phyloP scores from a whole-genome alignment of 495 filamentous ascomycete species.

The Parmelia sp. region DNA sequence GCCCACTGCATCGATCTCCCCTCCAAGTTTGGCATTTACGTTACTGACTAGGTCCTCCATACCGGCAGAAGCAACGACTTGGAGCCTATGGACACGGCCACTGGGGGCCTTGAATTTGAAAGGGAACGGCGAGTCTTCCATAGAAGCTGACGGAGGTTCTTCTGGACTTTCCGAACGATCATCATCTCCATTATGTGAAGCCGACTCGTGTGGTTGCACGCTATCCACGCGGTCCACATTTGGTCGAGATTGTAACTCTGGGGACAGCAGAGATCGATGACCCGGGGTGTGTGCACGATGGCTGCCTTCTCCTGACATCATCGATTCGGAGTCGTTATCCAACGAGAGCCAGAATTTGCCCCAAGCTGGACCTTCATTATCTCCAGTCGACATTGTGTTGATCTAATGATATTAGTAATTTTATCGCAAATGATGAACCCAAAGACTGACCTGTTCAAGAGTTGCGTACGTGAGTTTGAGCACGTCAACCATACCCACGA shows the following conservation, averaged over 20 bases:
- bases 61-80: constrained; percentile 72
- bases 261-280: constrained; percentile 66
- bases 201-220: constrained; percentile 86
- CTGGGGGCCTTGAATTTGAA: constrained; percentile 99
- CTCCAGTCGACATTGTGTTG: constrained; percentile 67
- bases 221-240: constrained; percentile 65
- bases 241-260: constrained; percentile 55
- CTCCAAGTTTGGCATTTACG: constrained; percentile 79
- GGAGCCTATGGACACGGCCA: constrained; percentile 87
- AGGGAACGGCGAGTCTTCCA: constrained; percentile 73
- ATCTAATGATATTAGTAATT: constrained; percentile 43
- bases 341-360: constrained; percentile 99
- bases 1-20: constrained; percentile 81
- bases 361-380: constrained; percentile 95
- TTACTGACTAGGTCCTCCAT: constrained; percentile 72
- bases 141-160: constrained; percentile 33
- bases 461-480: constrained; percentile 97
- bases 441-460: constrained; percentile 74
- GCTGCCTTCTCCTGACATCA: constrained; percentile 80
- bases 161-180: constrained; percentile 58
- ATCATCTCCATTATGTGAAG: constrained; percentile 82
- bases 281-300: constrained; percentile 54
- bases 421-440: constrained; percentile 10
- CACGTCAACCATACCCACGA: constrained; percentile 98
- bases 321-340: constrained; percentile 92